These are phyloP conservation scores for Glycine tomentella DNA, from an alignment of 306 rosid genomes.

Conservation along the genomic window DNA sequence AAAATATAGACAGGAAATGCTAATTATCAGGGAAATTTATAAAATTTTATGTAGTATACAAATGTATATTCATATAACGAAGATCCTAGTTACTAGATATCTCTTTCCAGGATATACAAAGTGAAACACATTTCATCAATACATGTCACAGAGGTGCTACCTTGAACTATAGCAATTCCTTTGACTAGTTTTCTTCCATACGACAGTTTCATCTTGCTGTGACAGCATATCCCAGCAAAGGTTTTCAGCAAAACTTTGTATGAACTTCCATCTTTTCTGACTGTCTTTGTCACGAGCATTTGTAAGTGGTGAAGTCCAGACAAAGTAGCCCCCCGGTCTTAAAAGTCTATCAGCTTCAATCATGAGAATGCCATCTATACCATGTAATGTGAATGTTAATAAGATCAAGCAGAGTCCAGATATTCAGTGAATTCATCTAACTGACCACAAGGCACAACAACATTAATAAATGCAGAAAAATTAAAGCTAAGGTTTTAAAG, in stretches of 20 bases:
- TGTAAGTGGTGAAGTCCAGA: conserved; percentile 87
- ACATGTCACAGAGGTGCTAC: conserved; percentile 55
- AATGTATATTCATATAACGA: conserved; percentile 18
- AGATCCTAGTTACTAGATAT: conserved; percentile 32
- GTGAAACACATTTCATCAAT: conserved; percentile 11
- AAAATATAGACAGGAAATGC: conserved; percentile 49
- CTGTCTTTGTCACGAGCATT: conserved; percentile 76
- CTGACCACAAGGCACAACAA: conserved; percentile 36
- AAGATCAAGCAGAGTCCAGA: conserved; percentile 38
- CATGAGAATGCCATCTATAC: conserved; percentile 84
- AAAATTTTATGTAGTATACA: conserved; percentile 29
- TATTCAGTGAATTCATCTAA: conserved; percentile 25
- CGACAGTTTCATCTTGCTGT: conserved; percentile 94
- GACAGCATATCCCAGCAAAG: conserved; percentile 95
- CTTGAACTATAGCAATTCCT: conserved; percentile 76
- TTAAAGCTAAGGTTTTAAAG: too few species aligned
- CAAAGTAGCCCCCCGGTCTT: conserved; percentile 96
- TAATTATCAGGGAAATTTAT: conserved; percentile 42
- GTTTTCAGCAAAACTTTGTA: conserved; percentile 68
- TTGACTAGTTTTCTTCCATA: conserved; percentile 93
- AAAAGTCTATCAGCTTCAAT: conserved; percentile 95
- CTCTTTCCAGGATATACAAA: conserved; percentile 4
- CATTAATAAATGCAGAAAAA: conserved; percentile 17
- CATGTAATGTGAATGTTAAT: conserved; percentile 42
- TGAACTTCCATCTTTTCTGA: conserved; percentile 72